These are phyloP conservation scores for Nannochloropsis oceanica DNA, from an alignment of 108 stramenopile species.

Conservation along the genomic window DNA sequence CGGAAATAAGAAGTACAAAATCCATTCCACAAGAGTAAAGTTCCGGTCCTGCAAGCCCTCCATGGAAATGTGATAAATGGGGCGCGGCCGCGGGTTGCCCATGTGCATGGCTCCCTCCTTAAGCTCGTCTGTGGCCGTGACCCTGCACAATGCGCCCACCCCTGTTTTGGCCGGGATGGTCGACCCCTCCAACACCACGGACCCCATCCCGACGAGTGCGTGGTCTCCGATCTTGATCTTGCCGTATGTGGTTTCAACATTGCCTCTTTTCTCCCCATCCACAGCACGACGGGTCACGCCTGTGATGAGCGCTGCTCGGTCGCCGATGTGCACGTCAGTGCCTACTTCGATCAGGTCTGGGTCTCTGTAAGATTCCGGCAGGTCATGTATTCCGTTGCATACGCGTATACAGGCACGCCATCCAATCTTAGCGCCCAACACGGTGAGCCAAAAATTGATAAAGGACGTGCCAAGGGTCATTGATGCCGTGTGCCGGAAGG, in stretches of 20 bases:
- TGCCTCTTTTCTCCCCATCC: background rate
- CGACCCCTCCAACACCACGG: slow-evolving; percentile 18
- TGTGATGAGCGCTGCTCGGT: background rate
- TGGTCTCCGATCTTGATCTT: background rate
- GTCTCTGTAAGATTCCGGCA: background rate
- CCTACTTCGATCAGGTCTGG: background rate
- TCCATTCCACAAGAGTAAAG: slow-evolving; percentile 1
- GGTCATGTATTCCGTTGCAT: background rate
- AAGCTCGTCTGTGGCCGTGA: slow-evolving; percentile 1
- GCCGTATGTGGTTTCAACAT: background rate
- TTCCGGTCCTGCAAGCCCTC: slow-evolving; percentile 5
- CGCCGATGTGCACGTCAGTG: background rate
- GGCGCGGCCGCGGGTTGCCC: slow-evolving; percentile 8
- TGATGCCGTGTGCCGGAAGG: background rate
- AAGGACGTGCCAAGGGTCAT: background rate
- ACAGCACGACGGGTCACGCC: background rate
- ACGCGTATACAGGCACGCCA: background rate
- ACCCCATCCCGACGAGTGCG: slow-evolving; percentile 15
- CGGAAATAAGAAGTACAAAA: slow-evolving; percentile 13
- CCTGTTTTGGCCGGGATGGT: slow-evolving; percentile 10
- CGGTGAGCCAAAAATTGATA: background rate
- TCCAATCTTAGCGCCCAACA: background rate
- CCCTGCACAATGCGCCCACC: slow-evolving; percentile 13
- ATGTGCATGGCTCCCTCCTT: slow-evolving; percentile 19
- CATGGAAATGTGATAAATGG: background rate